These are phyloP conservation scores for Carpinus viminea DNA, from an alignment of 306 rosid species.

Conservation along the genomic window DNA sequence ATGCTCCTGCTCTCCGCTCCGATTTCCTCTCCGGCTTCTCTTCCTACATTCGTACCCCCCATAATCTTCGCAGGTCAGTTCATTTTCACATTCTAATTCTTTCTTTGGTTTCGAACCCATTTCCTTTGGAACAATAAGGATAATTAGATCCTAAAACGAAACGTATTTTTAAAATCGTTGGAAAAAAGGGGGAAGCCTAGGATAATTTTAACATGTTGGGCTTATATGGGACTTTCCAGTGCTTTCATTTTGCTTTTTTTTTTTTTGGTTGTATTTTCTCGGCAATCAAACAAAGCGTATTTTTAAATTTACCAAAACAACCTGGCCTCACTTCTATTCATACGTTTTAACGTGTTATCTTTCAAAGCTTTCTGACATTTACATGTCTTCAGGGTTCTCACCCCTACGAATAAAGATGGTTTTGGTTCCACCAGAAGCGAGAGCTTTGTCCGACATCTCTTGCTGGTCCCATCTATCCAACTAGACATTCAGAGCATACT, in stretches of 20 bases:
- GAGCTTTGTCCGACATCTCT: conserved; percentile 35
- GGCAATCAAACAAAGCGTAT: not conserved
- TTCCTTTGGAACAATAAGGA: not conserved
- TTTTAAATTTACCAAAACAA: not conserved
- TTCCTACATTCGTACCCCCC: conserved; percentile 22
- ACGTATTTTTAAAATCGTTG: too few relatives aligned
- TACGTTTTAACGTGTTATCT: not conserved
- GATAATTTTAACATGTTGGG: not conserved
- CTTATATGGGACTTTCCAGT: not conserved
- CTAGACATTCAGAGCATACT: conserved; percentile 35
- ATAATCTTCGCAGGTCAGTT: conserved; percentile 36
- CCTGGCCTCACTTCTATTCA: not conserved
- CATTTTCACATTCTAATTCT: not conserved
- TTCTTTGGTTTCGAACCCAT: not conserved
- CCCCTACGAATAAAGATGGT: conserved; percentile 16
- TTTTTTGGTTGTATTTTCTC: not conserved
- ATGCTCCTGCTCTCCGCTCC: conserved; percentile 27
- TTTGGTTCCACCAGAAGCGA: conserved; percentile 28
- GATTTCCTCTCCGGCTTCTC: conserved; percentile 41
- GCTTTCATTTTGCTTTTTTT: not conserved
- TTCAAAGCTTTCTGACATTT: not conserved
- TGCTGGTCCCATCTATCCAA: conserved; percentile 38
- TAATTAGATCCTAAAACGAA: too few relatives aligned
- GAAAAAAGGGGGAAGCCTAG: not conserved
- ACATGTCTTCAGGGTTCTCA: conserved; percentile 28